phyloP scores from a whole-genome alignment of 768 basidiomycete genomes.

The Russula sp. region DNA sequence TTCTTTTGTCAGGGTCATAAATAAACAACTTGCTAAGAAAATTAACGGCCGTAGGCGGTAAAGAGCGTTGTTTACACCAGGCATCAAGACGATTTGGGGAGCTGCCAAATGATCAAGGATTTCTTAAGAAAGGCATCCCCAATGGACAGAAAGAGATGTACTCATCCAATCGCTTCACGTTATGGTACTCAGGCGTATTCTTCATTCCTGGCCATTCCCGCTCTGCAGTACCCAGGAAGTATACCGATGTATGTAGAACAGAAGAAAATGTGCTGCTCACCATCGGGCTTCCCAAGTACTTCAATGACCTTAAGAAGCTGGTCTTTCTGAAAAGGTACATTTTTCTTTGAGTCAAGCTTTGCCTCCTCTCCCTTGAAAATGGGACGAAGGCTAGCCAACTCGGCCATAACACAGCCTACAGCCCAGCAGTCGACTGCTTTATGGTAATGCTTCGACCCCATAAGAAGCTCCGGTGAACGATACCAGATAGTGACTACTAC shows the following conservation, averaged over 20 bases:
- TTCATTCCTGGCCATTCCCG: conserved; percentile 80
- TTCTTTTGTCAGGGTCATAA: conserved; percentile 83
- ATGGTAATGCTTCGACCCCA: conserved; percentile 97
- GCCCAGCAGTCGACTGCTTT: conserved; percentile 97
- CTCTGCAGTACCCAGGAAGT: conserved; percentile 38
- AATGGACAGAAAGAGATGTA: conserved; percentile 30
- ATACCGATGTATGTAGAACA: neutral
- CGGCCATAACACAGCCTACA: conserved; percentile 95
- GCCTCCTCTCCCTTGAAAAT: conserved; percentile 99
- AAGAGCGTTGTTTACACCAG: conserved; percentile 69
- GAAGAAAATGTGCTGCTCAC: conserved; percentile 35
- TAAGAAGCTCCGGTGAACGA: conserved; percentile 89
- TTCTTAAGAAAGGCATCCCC: neutral
- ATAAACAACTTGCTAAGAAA: conserved; percentile 80
- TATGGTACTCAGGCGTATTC: conserved; percentile 84
- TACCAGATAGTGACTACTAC: conserved; percentile 99
- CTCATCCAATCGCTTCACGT: conserved; percentile 72
- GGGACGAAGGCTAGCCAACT: conserved; percentile 85
- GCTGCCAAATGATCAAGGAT: conserved; percentile 25
- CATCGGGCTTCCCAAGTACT: conserved; percentile 81
- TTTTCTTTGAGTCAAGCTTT: conserved; percentile 94
- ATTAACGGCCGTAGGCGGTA: conserved; percentile 61
- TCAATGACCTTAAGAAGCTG: conserved; percentile 96
- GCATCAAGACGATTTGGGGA: conserved; percentile 54
- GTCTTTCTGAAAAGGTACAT: conserved; percentile 93